Percentiles rank a stretch among this genome's conserved stretches.
Evolutionary conservation across 2,329 filamentous ascomycete species (phyloP).

Genomic region (Tolypocladium album): DNA sequence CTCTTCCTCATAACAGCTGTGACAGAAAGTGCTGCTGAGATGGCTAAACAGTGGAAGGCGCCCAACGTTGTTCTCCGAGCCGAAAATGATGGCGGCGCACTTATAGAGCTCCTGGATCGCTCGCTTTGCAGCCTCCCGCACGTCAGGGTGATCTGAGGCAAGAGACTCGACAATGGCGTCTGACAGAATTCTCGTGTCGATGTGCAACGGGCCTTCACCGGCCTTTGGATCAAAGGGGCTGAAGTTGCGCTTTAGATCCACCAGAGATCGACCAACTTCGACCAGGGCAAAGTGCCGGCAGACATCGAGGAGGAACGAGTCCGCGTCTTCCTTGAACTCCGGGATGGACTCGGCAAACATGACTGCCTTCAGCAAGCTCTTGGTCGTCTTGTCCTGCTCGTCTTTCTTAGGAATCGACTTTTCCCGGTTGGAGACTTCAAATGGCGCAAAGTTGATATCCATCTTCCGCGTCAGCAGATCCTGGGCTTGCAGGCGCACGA

Average conservation of each 20-base stretch:
- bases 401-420: conserved; percentile 82
- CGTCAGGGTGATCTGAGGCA: conserved; percentile 69
- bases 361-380: conserved; percentile 79
- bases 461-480: conserved; percentile 67
- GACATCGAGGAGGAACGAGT: conserved; percentile 64
- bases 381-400: conserved; percentile 70
- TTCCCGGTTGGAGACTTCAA: conserved; percentile 67
- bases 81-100: conserved; percentile 68
- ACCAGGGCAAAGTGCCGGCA: conserved; percentile 86
- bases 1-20: conserved; percentile 93
- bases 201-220: conserved; percentile 76
- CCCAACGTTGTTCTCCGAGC: conserved; percentile 58
- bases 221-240: conserved; percentile 75
- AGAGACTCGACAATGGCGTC: conserved; percentile 87
- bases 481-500: conserved; percentile 80
- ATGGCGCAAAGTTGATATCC: conserved; percentile 57
- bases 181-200: conserved; percentile 78
- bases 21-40: conserved; percentile 75
- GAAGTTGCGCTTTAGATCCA: conserved; percentile 64
- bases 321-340: conserved; percentile 68
- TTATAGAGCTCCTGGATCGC: conserved; percentile 72
- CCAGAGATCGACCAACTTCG: conserved; percentile 77
- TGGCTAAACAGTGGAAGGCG: conserved; percentile 77
- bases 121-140: conserved; percentile 73
- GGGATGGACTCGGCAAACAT: conserved; percentile 77